Percentiles rank a stretch among this genome's conserved stretches.
These are phyloP conservation scores for Lecanicillium sp. DNA, from an alignment of 2,329 filamentous ascomycete species.

Conservation along the genomic window DNA sequence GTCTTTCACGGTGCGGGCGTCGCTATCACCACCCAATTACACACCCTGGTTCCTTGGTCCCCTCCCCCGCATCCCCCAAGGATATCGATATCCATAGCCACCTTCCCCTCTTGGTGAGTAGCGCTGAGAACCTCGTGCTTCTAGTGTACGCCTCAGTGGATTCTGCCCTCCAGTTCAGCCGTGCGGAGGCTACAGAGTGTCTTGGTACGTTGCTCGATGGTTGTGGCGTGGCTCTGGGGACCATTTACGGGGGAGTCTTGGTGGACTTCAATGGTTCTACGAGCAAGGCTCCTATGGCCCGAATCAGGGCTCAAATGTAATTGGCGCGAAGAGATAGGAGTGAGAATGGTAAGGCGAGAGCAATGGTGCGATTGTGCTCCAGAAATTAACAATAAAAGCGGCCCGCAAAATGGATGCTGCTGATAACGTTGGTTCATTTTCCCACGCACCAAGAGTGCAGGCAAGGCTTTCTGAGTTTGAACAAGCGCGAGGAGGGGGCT, in stretches of 20 bases:
- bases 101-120: slow-evolving; percentile 2
- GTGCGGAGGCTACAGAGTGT: too few species aligned
- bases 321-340: background rate
- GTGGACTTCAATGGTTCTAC: too few species aligned
- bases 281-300: too few species aligned
- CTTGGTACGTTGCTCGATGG: too few species aligned
- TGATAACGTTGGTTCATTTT: background rate
- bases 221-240: too few species aligned
- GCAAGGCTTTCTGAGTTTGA: too few species aligned
- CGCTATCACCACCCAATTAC: background rate
- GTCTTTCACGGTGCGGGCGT: background rate
- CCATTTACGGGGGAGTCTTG: too few species aligned
- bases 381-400: slow-evolving; percentile 4
- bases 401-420: background rate
- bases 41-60: slow-evolving; percentile 6
- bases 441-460: too few species aligned
- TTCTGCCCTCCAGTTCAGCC: background rate
- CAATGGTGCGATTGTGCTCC: slow-evolving; percentile 9
- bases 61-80: slow-evolving; percentile 12
- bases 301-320: too few species aligned
- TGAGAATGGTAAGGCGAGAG: background rate
- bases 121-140: slow-evolving; percentile 3
- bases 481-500: too few species aligned
- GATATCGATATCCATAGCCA: background rate
- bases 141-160: slow-evolving; percentile 7